Percentiles rank a stretch among this genome's conserved stretches.
phyloP scores from a whole-genome alignment of 2,329 filamentous ascomycete genomes.

The Monosporascus cannonballus region DNA sequence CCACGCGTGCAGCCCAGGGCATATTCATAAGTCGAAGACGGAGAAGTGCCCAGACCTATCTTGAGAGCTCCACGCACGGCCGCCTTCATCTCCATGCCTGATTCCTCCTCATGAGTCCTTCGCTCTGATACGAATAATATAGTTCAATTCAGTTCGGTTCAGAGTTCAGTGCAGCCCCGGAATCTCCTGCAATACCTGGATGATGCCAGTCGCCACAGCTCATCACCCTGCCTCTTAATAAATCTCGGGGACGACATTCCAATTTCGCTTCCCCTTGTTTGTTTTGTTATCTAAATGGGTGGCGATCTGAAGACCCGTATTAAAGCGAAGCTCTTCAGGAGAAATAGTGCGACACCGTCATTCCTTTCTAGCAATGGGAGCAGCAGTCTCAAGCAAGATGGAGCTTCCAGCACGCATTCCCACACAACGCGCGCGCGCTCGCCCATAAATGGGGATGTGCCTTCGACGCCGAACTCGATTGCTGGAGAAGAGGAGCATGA shows the following conservation, averaged over 20 bases:
- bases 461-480: constrained; percentile 5
- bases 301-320: constrained; percentile 39
- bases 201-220: neutral
- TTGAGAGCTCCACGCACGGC: neutral
- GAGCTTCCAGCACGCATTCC: constrained; percentile 22
- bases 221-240: neutral
- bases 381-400: constrained; percentile 18
- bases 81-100: too few relatives aligned
- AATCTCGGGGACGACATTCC: neutral
- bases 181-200: neutral
- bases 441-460: constrained; percentile 15
- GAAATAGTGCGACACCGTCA: constrained; percentile 34
- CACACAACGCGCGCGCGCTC: constrained; percentile 7
- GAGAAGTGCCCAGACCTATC: neutral
- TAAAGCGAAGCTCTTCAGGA: constrained; percentile 39
- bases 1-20: neutral
- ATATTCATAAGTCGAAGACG: neutral
- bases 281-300: constrained; percentile 29
- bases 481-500: neutral
- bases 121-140: too few relatives aligned
- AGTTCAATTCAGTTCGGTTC: neutral
- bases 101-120: too few relatives aligned
- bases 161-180: neutral
- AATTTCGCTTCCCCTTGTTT: neutral
- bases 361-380: constrained; percentile 28